Conservation (phyloP, 805 yeast species). For the Ogataea ganodermae region DNA sequence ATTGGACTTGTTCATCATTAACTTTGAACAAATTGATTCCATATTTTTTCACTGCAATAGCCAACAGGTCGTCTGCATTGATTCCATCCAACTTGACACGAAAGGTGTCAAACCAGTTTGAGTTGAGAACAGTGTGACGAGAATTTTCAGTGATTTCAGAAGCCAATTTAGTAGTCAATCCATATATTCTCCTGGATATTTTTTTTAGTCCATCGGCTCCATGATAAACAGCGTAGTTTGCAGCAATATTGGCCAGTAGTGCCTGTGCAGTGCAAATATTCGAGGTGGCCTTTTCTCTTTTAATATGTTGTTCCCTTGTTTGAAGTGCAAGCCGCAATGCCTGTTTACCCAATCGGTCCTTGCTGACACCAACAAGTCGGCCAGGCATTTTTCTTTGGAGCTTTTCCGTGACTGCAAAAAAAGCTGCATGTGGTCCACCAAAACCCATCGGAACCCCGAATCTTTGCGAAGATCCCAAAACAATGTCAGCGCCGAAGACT, state of each 20-base stretch:
- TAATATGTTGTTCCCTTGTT: conserved; percentile 97
- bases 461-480: conserved; percentile 89
- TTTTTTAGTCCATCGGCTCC: conserved; percentile 83
- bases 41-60: conserved; percentile 56
- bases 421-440: conserved; percentile 99
- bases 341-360: conserved; percentile 86
- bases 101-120: conserved; percentile 84
- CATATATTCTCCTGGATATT: conserved; percentile 77
- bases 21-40: conserved; percentile 79
- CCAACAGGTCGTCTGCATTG: conserved; percentile 57
- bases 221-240: conserved; percentile 95
- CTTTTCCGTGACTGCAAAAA: conserved; percentile 81
- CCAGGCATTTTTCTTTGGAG: conserved; percentile 95
- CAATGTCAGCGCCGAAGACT: conserved; percentile 88
- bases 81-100: conserved; percentile 57
- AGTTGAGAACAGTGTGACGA: conserved; percentile 54
- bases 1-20: conserved; percentile 58
- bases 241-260: conserved; percentile 89
- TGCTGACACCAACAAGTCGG: conserved; percentile 88
- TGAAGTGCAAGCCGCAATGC: conserved; percentile 93
- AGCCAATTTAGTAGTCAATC: conserved; percentile 74
- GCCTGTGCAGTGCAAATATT: conserved; percentile 99
- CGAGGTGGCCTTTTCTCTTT: conserved; percentile 96
- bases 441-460: conserved; percentile 98
- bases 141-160: conserved; percentile 44